Base-by-base conservation (phyloP, 2,329 filamentous ascomycete species). In the Pseudogymnoascus sp. region DNA sequence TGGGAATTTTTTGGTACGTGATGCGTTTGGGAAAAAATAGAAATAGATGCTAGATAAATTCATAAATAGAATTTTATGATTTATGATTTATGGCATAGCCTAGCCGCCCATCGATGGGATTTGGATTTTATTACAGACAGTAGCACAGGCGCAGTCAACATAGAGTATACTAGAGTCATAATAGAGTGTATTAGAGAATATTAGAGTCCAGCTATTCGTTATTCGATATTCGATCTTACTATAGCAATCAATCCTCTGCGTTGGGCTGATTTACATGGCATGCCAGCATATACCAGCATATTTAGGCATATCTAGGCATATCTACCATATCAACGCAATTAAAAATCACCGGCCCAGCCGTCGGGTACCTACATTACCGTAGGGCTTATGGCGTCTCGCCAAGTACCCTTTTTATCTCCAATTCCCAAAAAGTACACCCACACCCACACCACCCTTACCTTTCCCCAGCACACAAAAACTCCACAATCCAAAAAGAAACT, bases 321-420 rank as follows among this genome's bases (percentile, higher is more conserved):
- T 51, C n/a, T 25, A 51, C 4, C 6, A 31, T 57, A 34, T 34
- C 34, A 57, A 13, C 10, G 25, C 28, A 57, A 57, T 57, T 34
- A 16, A 57, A 54, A 57, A 34, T 57, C 10, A 34, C 51, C 25
- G 10, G 25, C 51, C 51, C 25, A 5, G 25, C 51, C n/a, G 28
- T 34, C 51, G 51, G 51, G 51, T 57, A 57, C 51, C 51, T 57
- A 57, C 51, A 57, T 57, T 11, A 57, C 10, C 51, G 51, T 57
- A 57, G 51, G 51, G 51, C 51, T 57, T 57, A 57, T 34, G 16
- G 51, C 51, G 51, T 16, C 51, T 34, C n/a, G 14, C 51, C n/a
- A 57, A 57, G 51, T 57, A 57, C 51, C 51, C 5, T 31, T 54
- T 13, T 19, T 51, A 19, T 28, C 45, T n/a, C 45, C 3, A 28